Base-by-base conservation (phyloP, 225 moss, liverwort and hornwort genomes). In the Sphagnum contortum region DNA sequence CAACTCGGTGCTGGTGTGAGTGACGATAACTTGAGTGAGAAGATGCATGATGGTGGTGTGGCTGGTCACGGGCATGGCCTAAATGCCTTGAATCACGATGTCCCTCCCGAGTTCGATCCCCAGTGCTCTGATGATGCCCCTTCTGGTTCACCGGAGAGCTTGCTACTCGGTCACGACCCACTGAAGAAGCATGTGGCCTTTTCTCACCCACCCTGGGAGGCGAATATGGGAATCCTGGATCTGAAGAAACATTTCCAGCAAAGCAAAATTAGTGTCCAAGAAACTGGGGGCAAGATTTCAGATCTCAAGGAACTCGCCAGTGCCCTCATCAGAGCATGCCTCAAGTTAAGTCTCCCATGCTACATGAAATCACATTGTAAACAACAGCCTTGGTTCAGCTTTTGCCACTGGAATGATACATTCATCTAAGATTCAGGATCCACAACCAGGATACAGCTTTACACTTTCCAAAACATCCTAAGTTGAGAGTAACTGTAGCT, bases 21-120 rank as follows among this genome's bases (percentile, higher is more conserved):
- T 49, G 44, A 14, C 49, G 49, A 45, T 64, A 51, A 64, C 44
- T 44, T 49, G 51, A 64, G 45, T 50, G 51, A 64, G 51, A 64
- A 64, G 64, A 64, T 48, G 63, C 48, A n/a, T 63, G 63, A 44
- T 64, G 64, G 45, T 51, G 50, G 44, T 29, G 45, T 12, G 47
- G 8, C n/a, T 64, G 64, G 10, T 64, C 64, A 8, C 64, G 51
- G 44, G 57, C 57, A 2, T 49, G 9, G 9, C 7, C 7, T 52
- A 52, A 57, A 68, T 68, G 49, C 49, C 67, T 68, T 29, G 57
- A 48, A 68, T 68, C 67, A 2, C 57, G 48, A 58, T 58, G 67
- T 3, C 67, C 49, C 8, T 12, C n/a, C 48, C 12, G n/a, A 57
- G 9, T 12, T 44, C 9, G 66, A 6, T 68, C 67, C 67, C 67